Conservation (phyloP, 2,329 filamentous ascomycete genomes). For the Trichoderma semiorbis region DNA sequence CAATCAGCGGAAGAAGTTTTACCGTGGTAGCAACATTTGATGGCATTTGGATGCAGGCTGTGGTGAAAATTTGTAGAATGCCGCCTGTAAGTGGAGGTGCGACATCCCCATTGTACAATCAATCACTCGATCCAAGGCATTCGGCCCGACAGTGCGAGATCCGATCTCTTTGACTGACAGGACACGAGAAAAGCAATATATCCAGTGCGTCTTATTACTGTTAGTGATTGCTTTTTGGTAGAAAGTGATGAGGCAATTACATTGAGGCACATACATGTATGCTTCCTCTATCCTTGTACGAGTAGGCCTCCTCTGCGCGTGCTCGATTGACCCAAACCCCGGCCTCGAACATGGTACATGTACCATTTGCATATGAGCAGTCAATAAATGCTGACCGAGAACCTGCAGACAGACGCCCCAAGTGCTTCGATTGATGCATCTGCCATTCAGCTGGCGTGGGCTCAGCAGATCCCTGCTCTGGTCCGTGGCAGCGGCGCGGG, state of each 20-base stretch:
- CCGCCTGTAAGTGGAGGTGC: background rate
- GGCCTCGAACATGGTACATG: background rate
- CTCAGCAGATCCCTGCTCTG: background rate
- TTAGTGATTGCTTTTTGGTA: background rate
- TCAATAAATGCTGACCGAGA: background rate
- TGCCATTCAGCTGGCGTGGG: constrained; percentile 10
- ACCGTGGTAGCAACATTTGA: background rate
- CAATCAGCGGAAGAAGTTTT: background rate
- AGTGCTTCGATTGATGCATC: background rate
- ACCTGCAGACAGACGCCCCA: background rate
- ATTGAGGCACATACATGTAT: background rate
- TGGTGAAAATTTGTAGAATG: background rate
- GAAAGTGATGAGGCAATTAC: background rate
- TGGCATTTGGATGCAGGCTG: background rate
- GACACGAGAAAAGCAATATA: background rate
- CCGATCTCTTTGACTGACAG: constrained; percentile 4
- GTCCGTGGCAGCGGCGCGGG: background rate
- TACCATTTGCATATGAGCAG: background rate
- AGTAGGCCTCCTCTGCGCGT: background rate
- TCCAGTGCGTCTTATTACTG: background rate
- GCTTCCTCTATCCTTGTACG: background rate
- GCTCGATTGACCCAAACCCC: background rate
- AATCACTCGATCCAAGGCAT: background rate
- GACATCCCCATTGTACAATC: background rate
- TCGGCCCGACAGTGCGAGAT: constrained; percentile 7